phyloP scores from a whole-genome alignment of 805 yeast genomes.

The Pichia thaimueangensis region DNA sequence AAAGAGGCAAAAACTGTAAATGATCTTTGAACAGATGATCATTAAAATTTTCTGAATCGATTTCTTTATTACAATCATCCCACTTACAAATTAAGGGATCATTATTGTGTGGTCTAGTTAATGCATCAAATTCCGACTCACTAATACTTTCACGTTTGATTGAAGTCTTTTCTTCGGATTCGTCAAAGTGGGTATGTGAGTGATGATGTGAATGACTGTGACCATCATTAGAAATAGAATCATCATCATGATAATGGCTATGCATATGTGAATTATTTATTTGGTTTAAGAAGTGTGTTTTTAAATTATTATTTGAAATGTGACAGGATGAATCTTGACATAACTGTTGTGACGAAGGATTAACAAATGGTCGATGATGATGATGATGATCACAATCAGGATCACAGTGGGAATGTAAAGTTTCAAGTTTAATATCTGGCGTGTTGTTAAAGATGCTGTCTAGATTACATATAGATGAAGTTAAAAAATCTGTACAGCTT shows the following conservation, averaged over 20 bases:
- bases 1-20: slow-evolving; percentile 23
- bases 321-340: too few species aligned
- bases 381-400: neutral
- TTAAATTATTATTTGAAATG: too few species aligned
- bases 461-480: slow-evolving; percentile 8
- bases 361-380: too few species aligned
- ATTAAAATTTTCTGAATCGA: slow-evolving; percentile 36
- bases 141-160: slow-evolving; percentile 13
- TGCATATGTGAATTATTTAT: slow-evolving; percentile 14
- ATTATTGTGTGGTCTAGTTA: slow-evolving; percentile 8
- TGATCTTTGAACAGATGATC: slow-evolving; percentile 49
- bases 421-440: neutral
- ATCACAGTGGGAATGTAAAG: neutral
- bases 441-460: neutral
- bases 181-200: too few species aligned
- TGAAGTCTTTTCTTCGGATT: too few species aligned
- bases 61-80: slow-evolving; percentile 50
- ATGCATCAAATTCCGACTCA: slow-evolving; percentile 11
- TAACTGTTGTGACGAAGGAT: slow-evolving; percentile 10
- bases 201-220: slow-evolving; percentile 17
- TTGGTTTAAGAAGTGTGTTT: neutral
- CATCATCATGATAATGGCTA: slow-evolving; percentile 29
- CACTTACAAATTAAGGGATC: slow-evolving; percentile 48
- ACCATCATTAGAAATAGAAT: slow-evolving; percentile 23
- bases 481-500: slow-evolving; percentile 10